These are phyloP conservation scores for Dillenia turbinata DNA, from an alignment of 164 flowering plant genomes.

Conservation along the genomic window DNA sequence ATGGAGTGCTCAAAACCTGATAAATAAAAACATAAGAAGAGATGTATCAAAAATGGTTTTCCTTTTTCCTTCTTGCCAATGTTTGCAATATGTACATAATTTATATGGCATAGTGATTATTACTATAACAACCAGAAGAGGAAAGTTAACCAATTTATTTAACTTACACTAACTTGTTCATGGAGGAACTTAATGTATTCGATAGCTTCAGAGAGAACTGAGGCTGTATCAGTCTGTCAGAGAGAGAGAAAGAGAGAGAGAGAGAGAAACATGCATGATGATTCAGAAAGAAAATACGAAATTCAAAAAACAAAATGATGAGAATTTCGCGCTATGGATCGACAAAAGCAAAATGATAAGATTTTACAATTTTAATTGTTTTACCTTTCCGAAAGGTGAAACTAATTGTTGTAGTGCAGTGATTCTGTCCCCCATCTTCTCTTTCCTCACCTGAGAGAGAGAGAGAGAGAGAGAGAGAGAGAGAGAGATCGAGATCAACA, in stretches of 20 bases:
- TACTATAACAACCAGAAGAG: no score
- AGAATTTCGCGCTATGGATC: no score
- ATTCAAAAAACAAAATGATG: not conserved
- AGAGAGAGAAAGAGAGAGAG: not conserved
- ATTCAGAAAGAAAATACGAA: not conserved
- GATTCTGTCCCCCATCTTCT: constrained; percentile 99
- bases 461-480: not conserved
- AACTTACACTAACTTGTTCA: constrained; percentile 73
- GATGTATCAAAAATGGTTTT: constrained; percentile 1
- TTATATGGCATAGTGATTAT: no score
- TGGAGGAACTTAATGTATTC: constrained; percentile 87
- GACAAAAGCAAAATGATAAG: no score
- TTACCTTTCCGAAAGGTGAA: constrained; percentile 98
- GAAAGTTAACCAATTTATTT: not conserved
- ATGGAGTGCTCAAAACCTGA: constrained; percentile 64
- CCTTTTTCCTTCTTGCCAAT: not conserved
- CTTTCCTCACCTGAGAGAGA: constrained; percentile 73
- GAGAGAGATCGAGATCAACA: not conserved
- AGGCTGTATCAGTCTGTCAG: constrained; percentile 47
- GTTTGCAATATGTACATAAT: no score
- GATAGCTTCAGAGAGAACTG: constrained; percentile 78
- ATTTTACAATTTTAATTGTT: not conserved
- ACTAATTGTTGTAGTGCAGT: constrained; percentile 99
- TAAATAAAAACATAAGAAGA: constrained; percentile 1
- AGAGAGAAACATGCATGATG: no score